Percentiles rank a stretch among this genome's conserved stretches.
Conservation (phyloP, 2,329 filamentous ascomycete species). For the Neurospora sp. region DNA sequence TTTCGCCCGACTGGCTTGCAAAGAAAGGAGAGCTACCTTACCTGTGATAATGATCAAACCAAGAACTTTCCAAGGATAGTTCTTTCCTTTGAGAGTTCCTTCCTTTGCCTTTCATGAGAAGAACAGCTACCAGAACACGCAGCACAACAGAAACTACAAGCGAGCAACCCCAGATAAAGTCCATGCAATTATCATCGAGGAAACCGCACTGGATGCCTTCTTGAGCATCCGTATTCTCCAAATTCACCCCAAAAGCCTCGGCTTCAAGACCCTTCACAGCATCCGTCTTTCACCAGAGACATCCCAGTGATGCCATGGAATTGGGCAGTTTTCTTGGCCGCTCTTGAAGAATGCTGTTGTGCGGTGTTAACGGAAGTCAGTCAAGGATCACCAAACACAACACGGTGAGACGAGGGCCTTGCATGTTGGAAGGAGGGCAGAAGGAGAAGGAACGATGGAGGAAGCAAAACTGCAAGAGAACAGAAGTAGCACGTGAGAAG, state of each 20-base stretch:
- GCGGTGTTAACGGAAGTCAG: not conserved
- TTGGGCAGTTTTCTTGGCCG: not conserved
- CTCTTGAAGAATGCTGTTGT: not conserved
- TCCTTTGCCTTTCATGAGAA: not conserved
- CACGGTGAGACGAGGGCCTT: too few relatives aligned
- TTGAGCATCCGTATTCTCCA: not conserved
- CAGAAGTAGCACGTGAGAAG: too few relatives aligned
- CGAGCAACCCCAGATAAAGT: not conserved
- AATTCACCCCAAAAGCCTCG: fast-evolving
- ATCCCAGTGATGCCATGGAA: too few relatives aligned
- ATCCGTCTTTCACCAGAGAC: too few relatives aligned
- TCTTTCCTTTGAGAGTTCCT: not conserved
- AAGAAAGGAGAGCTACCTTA: not conserved
- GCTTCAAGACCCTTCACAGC: too few relatives aligned
- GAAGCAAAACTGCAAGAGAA: too few relatives aligned
- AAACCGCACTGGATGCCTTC: not conserved
- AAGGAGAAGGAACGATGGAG: too few relatives aligned
- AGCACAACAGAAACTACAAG: not conserved
- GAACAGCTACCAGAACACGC: not conserved
- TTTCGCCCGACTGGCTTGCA: not conserved
- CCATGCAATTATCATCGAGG: not conserved
- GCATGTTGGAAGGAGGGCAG: too few relatives aligned
- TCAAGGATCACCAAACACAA: not conserved
- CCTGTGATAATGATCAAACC: not conserved
- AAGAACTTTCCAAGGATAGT: not conserved